Conservation (phyloP, 2,329 filamentous ascomycete genomes). For the Fusarium hainanense region DNA sequence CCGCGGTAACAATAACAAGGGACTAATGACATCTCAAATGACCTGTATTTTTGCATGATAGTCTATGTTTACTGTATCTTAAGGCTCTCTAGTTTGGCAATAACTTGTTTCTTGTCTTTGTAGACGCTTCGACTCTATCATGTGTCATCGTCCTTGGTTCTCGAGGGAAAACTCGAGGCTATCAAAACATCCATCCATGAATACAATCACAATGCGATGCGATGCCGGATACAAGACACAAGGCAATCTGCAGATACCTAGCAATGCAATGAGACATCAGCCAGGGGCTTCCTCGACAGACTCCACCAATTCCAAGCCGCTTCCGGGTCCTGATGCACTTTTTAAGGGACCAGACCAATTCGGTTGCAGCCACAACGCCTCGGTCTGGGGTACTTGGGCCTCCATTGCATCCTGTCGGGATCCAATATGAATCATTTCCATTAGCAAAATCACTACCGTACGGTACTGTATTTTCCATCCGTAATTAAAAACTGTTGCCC, state of each 20-base stretch:
- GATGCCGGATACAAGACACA: not conserved
- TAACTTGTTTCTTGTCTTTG: not conserved
- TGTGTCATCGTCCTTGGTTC: not conserved
- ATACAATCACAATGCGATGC: not conserved
- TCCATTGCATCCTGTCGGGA: constrained; percentile 4
- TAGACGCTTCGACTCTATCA: not conserved
- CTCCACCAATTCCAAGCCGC: constrained; percentile 39
- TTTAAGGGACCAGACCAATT: constrained; percentile 29
- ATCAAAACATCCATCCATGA: not conserved
- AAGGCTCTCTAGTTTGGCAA: not conserved
- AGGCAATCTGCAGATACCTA: not conserved
- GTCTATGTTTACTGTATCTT: not conserved
- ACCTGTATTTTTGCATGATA: not conserved
- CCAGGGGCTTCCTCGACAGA: constrained; percentile 17
- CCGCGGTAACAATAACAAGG: constrained; percentile 21
- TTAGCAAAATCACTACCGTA: not conserved
- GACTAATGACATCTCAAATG: not conserved
- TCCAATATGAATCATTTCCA: constrained; percentile 2
- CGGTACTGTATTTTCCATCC: not conserved
- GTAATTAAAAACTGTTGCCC: not conserved
- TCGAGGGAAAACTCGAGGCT: not conserved
- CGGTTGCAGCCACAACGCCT: constrained; percentile 31
- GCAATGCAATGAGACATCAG: constrained; percentile 15
- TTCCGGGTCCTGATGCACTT: constrained; percentile 22
- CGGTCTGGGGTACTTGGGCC: constrained; percentile 39